These are phyloP conservation scores for Globisporangium lucens DNA, from an alignment of 352 stramenopile genomes.

Conservation along the genomic window DNA sequence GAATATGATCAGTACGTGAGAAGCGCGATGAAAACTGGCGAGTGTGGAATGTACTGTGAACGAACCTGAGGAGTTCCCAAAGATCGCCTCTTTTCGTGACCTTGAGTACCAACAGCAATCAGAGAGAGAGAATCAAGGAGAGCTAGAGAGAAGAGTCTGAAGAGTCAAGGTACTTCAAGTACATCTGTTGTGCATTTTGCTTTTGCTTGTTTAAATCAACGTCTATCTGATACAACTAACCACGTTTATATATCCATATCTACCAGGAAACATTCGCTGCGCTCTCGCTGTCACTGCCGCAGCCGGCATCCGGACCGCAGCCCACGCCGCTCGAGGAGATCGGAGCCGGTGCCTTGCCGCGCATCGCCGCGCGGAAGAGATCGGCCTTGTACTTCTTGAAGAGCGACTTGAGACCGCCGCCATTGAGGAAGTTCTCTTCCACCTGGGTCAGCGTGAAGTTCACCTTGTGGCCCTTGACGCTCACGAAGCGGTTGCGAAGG, in stretches of 20 bases:
- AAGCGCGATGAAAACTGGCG: not conserved
- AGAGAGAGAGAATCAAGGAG: not conserved
- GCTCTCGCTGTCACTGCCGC: constrained; percentile 8
- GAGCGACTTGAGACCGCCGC: constrained; percentile 65
- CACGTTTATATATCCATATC: not conserved
- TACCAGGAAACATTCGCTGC: constrained; percentile 25
- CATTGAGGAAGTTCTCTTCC: constrained; percentile 79
- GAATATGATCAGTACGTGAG: constrained; percentile 33
- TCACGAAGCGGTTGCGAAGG: constrained; percentile 62
- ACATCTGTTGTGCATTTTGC: not conserved
- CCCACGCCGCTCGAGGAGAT: constrained; percentile 60
- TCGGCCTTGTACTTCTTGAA: constrained; percentile 86
- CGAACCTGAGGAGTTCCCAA: not conserved
- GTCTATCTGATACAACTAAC: constrained; percentile 12
- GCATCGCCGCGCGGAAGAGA: constrained; percentile 76
- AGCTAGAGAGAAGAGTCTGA: too few species aligned
- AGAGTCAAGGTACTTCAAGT: too few species aligned
- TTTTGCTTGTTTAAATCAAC: constrained; percentile 2
- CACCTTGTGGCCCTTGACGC: constrained; percentile 56
- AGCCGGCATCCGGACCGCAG: constrained; percentile 30
- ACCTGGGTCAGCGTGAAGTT: constrained; percentile 72
- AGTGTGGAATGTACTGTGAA: not conserved
- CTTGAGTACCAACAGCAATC: not conserved
- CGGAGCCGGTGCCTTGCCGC: constrained; percentile 55
- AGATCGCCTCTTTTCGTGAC: constrained; percentile 12